These are phyloP conservation scores for Arachis monticola DNA, from an alignment of 331 rosid genomes.

Conservation along the genomic window DNA sequence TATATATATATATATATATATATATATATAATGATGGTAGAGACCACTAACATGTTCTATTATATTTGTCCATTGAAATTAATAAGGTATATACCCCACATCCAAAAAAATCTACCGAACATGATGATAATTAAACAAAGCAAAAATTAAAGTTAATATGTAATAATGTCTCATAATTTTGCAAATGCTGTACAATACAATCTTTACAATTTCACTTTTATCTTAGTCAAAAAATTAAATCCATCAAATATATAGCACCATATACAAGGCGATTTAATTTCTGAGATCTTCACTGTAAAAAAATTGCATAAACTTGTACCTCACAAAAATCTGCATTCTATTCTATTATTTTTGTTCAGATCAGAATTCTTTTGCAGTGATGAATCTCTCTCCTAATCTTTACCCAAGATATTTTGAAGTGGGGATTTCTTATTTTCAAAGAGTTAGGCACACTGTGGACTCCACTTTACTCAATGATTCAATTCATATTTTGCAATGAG, in stretches of 20 bases:
- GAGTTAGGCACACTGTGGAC: constrained; percentile 18
- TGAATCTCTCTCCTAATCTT: background rate
- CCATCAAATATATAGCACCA: constrained; percentile 3
- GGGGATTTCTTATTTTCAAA: background rate
- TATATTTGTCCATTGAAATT: constrained; percentile 24
- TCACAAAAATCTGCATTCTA: constrained; percentile 27
- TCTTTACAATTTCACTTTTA: constrained; percentile 15
- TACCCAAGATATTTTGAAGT: constrained; percentile 1
- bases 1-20: too few relatives aligned
- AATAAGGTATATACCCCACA: constrained; percentile 32
- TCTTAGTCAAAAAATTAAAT: constrained; percentile 4
- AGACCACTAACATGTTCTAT: constrained; percentile 32
- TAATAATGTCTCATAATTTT: constrained; percentile 5
- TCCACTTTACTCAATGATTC: constrained; percentile 25
- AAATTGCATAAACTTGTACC: background rate
- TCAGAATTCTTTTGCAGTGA: constrained; percentile 4
- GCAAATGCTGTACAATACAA: background rate
- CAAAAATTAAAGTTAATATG: background rate
- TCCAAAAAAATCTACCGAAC: background rate
- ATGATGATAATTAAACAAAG: background rate
- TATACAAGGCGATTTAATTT: constrained; percentile 8
- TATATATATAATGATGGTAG: background rate
- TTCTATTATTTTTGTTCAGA: background rate
- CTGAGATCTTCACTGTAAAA: constrained; percentile 13
- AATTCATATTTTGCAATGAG: constrained; percentile 34